Conservation (phyloP, 805 yeast genomes). For the Tetrapisispora pingtungensis region DNA sequence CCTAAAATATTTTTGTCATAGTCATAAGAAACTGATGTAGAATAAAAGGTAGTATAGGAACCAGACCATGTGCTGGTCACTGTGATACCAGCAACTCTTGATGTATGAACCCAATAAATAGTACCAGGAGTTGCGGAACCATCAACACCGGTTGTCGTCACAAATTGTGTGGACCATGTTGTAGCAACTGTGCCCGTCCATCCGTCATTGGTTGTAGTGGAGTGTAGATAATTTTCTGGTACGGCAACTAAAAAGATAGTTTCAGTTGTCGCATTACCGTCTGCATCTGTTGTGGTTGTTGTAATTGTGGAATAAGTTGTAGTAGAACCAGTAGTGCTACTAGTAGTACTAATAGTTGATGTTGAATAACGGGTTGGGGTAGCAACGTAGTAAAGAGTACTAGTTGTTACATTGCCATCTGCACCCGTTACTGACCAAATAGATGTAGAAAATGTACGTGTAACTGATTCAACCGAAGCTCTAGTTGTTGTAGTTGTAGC, state of each 20-base stretch:
- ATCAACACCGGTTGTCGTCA: too few relatives aligned
- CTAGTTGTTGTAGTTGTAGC: neutral
- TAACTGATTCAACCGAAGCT: neutral
- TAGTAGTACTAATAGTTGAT: neutral
- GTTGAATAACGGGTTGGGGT: neutral
- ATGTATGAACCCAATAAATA: too few relatives aligned
- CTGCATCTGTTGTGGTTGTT: neutral
- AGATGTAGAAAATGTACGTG: slow-evolving; percentile 1
- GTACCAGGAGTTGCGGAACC: too few relatives aligned
- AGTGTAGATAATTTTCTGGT: neutral
- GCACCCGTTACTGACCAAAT: slow-evolving; percentile 5
- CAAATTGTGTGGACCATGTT: too few relatives aligned
- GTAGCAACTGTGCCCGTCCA: too few relatives aligned
- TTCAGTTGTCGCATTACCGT: neutral
- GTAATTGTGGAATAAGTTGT: neutral
- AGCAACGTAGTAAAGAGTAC: slow-evolving; percentile 4
- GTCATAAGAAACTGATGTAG: neutral
- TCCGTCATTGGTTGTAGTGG: neutral
- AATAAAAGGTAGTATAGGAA: neutral
- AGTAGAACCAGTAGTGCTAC: neutral
- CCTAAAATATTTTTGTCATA: neutral
- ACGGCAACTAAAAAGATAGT: neutral
- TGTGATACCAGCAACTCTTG: too few relatives aligned
- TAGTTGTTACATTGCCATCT: slow-evolving; percentile 7
- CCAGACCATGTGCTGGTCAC: neutral